Evolutionary conservation across 176 grass and related monocot species (phyloP).

Genomic region (Tuctoria greenei): DNA sequence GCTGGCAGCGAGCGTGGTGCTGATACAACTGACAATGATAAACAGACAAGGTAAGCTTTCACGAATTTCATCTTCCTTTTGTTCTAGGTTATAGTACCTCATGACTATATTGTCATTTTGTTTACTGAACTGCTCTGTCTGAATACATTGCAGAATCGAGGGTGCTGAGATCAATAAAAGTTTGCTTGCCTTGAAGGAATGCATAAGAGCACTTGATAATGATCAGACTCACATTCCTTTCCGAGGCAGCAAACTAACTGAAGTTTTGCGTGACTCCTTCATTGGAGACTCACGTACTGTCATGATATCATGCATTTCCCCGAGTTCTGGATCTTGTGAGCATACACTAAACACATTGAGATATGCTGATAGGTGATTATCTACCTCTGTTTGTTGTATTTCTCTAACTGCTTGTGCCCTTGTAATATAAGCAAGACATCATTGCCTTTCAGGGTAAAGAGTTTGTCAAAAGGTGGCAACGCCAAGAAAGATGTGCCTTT

Average conservation of each 20-base stretch:
- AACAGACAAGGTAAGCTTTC: conserved; percentile 82
- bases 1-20: conserved; percentile 97
- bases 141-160: conserved; percentile 75
- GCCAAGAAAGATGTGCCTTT: conserved; percentile 68
- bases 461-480: conserved; percentile 81
- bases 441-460: conserved; percentile 77
- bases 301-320: conserved; percentile 99
- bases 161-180: conserved; percentile 99
- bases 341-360: conserved; percentile 96
- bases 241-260: conserved; percentile 95
- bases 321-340: conserved; percentile 97
- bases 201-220: conserved; percentile 96
- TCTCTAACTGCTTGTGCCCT: background rate
- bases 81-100: background rate
- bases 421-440: conserved; percentile 24
- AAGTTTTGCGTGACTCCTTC: conserved; percentile 94
- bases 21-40: conserved; percentile 98
- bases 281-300: conserved; percentile 93
- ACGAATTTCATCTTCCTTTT: background rate
- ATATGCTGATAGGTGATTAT: conserved; percentile 96
- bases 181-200: conserved; percentile 97
- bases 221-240: conserved; percentile 98
- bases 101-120: conserved; percentile 14
- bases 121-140: conserved; percentile 17
- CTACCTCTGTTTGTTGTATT: conserved; percentile 28